Evolutionary conservation across 768 basidiomycete species (phyloP).

Genomic region (Tulasnella sp.): DNA sequence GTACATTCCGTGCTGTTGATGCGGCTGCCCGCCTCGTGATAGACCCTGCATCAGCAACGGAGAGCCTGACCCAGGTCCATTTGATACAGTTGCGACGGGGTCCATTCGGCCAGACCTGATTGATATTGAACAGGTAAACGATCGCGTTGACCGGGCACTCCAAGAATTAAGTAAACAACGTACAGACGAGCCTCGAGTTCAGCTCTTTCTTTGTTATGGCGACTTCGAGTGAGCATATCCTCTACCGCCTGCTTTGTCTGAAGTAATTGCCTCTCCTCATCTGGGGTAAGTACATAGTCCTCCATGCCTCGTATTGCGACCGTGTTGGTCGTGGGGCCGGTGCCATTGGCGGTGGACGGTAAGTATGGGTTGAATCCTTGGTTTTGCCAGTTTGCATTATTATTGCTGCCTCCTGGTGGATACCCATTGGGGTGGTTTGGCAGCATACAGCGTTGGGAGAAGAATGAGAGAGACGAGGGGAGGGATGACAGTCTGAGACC

Average conservation of each 20-base stretch:
- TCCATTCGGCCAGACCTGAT: background rate
- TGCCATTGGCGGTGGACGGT: background rate
- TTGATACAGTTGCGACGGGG: background rate
- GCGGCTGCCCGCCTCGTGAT: too few species aligned
- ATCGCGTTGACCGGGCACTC: background rate
- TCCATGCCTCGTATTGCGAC: background rate
- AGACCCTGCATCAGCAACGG: background rate
- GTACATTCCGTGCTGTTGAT: too few species aligned
- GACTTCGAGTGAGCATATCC: background rate
- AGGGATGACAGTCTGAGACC: background rate
- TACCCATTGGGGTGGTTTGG: background rate
- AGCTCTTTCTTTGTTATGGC: background rate
- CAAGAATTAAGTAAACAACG: background rate
- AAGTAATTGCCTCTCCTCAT: background rate
- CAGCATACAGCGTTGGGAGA: background rate
- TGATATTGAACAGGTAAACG: background rate
- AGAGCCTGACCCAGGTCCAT: background rate
- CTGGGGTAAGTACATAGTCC: background rate
- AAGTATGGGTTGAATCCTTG: background rate
- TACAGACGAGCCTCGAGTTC: slow-evolving; percentile 5
- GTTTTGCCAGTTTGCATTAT: background rate
- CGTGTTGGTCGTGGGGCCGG: background rate
- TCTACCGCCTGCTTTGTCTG: background rate
- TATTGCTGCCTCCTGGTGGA: background rate
- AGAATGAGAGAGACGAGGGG: background rate